These are phyloP conservation scores for Edaphochlamys debaryana DNA, from an alignment of 139 green algal genomes.

Conservation along the genomic window DNA sequence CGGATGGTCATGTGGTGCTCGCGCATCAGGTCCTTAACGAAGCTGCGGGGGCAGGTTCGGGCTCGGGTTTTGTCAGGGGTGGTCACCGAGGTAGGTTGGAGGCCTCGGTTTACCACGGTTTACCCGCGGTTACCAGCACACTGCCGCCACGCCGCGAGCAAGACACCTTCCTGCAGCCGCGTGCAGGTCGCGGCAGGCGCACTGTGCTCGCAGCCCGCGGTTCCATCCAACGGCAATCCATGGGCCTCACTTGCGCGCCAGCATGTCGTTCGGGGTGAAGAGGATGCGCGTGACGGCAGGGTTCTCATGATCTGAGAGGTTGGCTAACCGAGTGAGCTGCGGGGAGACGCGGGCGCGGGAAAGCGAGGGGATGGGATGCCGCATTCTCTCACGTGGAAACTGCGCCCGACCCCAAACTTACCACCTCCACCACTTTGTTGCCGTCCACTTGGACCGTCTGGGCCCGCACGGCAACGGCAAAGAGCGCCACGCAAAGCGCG, in stretches of 20 bases:
- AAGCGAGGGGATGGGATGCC: background rate
- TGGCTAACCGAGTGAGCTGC: conserved; percentile 83
- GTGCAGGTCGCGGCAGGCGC: background rate
- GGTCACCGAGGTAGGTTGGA: no score
- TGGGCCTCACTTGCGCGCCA: conserved; percentile 59
- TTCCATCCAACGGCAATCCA: no score
- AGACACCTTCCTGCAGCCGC: no score
- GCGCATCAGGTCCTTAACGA: conserved; percentile 87
- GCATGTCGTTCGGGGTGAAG: conserved; percentile 89
- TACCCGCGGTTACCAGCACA: no score
- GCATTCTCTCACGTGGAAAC: background rate
- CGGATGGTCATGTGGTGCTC: conserved; percentile 60
- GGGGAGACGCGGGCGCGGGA: background rate
- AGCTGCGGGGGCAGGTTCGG: conserved; percentile 61
- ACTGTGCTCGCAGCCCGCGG: no score
- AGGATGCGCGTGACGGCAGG: conserved; percentile 94
- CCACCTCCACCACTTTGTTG: conserved; percentile 44
- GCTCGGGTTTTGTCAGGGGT: background rate
- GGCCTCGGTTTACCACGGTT: no score
- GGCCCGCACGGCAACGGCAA: background rate
- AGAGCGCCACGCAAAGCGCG: background rate
- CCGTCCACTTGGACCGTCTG: conserved; percentile 42
- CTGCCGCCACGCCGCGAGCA: no score
- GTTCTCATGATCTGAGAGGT: conserved; percentile 80
- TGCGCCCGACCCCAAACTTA: background rate